A percentile compares a stretch with the other conserved stretches of the same genome.
Conservation (phyloP, 257 asterid species). For the Asclepias syriaca region DNA sequence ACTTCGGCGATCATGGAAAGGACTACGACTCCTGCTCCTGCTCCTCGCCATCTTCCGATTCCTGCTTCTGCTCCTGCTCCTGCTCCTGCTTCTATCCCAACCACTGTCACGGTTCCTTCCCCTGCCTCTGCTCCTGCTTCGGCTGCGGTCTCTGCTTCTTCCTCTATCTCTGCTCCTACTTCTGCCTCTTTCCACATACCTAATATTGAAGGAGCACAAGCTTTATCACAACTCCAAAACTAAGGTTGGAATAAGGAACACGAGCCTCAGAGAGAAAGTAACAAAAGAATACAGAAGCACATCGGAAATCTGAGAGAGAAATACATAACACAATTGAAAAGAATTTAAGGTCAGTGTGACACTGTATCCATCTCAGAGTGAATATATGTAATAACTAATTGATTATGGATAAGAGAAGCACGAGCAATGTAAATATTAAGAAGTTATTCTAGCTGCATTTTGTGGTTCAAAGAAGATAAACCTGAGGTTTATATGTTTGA, state of each 20-base stretch:
- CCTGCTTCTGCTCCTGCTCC: conserved; percentile 33
- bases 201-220: conserved; percentile 17
- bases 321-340: not conserved
- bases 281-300: not conserved
- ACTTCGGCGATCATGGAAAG: conserved; percentile 40
- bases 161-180: conserved; percentile 34
- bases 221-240: conserved; percentile 6
- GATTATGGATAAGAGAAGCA: too few relatives aligned
- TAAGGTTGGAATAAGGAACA: not conserved
- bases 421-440: not conserved
- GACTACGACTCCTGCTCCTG: conserved; percentile 57
- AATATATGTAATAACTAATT: not conserved
- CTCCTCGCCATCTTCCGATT: conserved; percentile 37
- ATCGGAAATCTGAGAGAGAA: not conserved
- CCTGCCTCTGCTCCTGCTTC: conserved; percentile 51
- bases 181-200: conserved; percentile 49
- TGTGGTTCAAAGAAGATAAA: conserved; percentile 1
- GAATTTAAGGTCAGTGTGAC: not conserved
- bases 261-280: not conserved
- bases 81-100: conserved; percentile 32
- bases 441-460: not conserved
- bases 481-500: not conserved
- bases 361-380: not conserved
- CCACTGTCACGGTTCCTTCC: conserved; percentile 49
- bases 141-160: conserved; percentile 49